A percentile compares a stretch with the other conserved stretches of the same genome.
These are phyloP conservation scores for Alternaria alternata DNA, from an alignment of 2,329 filamentous ascomycete species.

Conservation along the genomic window DNA sequence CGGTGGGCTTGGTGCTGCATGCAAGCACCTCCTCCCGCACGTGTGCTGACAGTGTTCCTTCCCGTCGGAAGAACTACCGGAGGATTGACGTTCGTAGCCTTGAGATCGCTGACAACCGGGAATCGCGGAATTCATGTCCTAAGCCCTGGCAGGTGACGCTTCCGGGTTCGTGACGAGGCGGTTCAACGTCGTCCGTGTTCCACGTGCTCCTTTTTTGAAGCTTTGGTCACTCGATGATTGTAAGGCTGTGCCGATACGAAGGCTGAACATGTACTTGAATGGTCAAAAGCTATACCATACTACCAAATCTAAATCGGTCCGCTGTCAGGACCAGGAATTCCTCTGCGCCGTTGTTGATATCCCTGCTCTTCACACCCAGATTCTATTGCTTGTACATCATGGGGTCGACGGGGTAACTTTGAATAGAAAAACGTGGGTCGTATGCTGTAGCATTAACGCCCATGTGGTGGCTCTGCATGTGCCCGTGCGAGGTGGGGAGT, in stretches of 20 bases:
- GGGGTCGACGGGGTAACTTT: constrained; percentile 46
- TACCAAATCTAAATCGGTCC: constrained; percentile 16
- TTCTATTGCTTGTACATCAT: constrained; percentile 46
- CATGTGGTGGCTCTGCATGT: constrained; percentile 44
- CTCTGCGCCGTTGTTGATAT: constrained; percentile 5
- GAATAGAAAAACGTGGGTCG: constrained; percentile 44
- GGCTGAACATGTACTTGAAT: constrained; percentile 15
- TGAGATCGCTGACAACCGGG: constrained; percentile 5
- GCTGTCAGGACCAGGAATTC: constrained; percentile 1
- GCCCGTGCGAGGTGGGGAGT: constrained; percentile 35
- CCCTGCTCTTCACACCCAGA: constrained; percentile 7
- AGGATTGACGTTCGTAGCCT: constrained; percentile 10
- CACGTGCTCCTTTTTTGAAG: constrained; percentile 8
- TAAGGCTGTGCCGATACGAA: constrained; percentile 8
- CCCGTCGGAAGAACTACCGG: constrained; percentile 17
- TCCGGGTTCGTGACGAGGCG: constrained; percentile 7
- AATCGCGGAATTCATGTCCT: constrained; percentile 10
- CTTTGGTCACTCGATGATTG: constrained; percentile 14
- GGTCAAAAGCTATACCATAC: constrained; percentile 20
- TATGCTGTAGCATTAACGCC: constrained; percentile 41
- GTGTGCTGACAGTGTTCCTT: constrained; percentile 14
- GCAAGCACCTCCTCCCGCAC: constrained; percentile 9
- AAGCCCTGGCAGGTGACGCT: constrained; percentile 2
- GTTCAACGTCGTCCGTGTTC: constrained; percentile 7
- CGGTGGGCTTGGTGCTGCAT: not conserved